Evolutionary conservation across 768 basidiomycete species (phyloP), one percentile per base, ranked within the genome.

Genomic region (Naganishia randhawae): DNA sequence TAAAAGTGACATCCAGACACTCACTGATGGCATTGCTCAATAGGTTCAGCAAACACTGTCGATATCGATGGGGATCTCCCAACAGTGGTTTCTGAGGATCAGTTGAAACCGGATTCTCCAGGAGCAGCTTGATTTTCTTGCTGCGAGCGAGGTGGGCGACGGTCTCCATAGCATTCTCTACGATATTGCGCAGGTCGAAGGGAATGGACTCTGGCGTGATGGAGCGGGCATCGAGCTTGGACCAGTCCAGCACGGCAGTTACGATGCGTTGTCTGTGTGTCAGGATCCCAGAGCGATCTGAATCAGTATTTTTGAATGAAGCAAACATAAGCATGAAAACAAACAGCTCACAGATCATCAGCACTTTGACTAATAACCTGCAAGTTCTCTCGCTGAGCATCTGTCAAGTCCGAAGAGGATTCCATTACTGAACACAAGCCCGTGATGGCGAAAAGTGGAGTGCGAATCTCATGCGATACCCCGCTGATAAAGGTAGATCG

Each of bases 351-450:
- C 57, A 78, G 69, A 50, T 76, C 72, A 45, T 75, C 71, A 10
- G 74, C 72, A 29, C 67, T 70, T 8, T 69, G 67, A 9, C 55
- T 68, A 67, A 78, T 76, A 14, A 71, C 74, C 11, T 54, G 54
- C 11, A 78, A 51, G 50, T 75, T 74, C 22, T 78, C 75, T 14
- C 63, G 39, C 50, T 78, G 77, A 0, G 73, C 71, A 5, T 45
- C 62, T 9, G 73, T 50, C n/a, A 78, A 55, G 22, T 74, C 77
- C 19, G 71, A 53, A 50, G 70, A 71, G 13, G 66, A 72, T 35
- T 76, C 73, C 29, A 78, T 69, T 6, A 78, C 76, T 11, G 73
- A 69, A 50, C 73, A 65, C 14, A 78, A 51, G n/a, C 77, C 76
- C 2, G 41, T 72, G 71, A 67, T 41, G 11, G 29, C 48, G 31